Evolutionary conservation across 1,284 basidiomycete species (phyloP).

Genomic region (Taiwanofungus camphoratus): DNA sequence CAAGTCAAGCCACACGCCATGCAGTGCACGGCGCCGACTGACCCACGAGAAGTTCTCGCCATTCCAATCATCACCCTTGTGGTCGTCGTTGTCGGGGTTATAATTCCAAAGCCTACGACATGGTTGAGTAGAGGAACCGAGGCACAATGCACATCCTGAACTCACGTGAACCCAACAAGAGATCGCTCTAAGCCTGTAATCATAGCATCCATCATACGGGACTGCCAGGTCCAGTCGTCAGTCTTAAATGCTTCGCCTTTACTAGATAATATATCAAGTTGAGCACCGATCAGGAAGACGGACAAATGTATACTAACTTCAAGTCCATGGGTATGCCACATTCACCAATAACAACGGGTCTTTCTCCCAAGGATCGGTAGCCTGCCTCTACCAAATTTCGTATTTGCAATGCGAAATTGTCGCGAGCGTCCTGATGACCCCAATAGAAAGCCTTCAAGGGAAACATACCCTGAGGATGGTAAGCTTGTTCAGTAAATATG

Average conservation of each 20-base stretch:
- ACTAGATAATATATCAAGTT: constrained; percentile 34
- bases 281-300: not conserved
- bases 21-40: constrained; percentile 54
- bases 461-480: constrained; percentile 80
- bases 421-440: constrained; percentile 73
- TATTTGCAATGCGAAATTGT: constrained; percentile 82
- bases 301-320: constrained; percentile 55
- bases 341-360: constrained; percentile 83
- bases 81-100: constrained; percentile 82
- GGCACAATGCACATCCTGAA: constrained; percentile 13
- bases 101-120: constrained; percentile 84
- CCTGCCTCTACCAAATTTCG: constrained; percentile 69
- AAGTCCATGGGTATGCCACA: constrained; percentile 93
- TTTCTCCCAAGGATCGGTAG: constrained; percentile 66
- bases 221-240: constrained; percentile 78
- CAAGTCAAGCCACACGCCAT: constrained; percentile 42
- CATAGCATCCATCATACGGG: constrained; percentile 86
- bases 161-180: constrained; percentile 78
- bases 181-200: constrained; percentile 71
- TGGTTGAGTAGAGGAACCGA: constrained; percentile 1
- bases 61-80: constrained; percentile 88
- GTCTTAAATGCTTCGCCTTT: constrained; percentile 63
- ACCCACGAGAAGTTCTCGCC: constrained; percentile 96
- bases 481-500: not conserved
- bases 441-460: constrained; percentile 77